Evolutionary conservation across 164 flowering plant genomes (phyloP), one percentile per base, ranked within the genome.

Genomic region (Liriodendron chinense): DNA sequence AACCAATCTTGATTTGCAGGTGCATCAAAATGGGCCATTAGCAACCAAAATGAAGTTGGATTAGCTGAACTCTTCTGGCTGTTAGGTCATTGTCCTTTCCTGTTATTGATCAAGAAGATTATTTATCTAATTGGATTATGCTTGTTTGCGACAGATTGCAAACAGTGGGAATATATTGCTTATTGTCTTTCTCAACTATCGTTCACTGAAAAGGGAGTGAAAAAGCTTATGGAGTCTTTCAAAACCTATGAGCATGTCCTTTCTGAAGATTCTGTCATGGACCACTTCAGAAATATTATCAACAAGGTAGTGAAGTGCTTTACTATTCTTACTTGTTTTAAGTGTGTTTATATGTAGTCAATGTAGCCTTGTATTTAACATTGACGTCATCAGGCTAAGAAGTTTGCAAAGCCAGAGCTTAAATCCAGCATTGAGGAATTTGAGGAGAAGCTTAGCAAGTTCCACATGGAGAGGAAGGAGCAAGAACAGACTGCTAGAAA

Each of bases 161-260:
- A 81, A 78, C 98, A 94, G 62, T 96, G 98, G 97, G 94, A 94
- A 80, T 83, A 80, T 73, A 87, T 96, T 70, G 86, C 99, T 26
- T 94, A 94, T 80, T 96, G 97, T 78, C 94, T 96, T 56, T 92
- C 99, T 80, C 98, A 91, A 86, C 85, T 96, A 76, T 74, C 96
- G 28, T 92, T 91, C 82, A 94, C 98, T 72, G 99, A 96, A 78
- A 94, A 87, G 83, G 98, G 98, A 76, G 87, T 91, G 76, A 96
- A 82, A 82, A 94, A 88, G 89, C 90, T 96, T 53, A 91, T 94
- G 50, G 99, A 96, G 62, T 87, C 85, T 23, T 94, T 94, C 72
- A 96, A 96, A 79, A 75, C 78, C 25, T 96, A 91, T 84, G 98
- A 92, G 78, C 97, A 91, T 88, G 90, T 80, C 73, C 81, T 96